Base-by-base conservation (phyloP, 805 yeast genomes). In the Torulaspora indica region DNA sequence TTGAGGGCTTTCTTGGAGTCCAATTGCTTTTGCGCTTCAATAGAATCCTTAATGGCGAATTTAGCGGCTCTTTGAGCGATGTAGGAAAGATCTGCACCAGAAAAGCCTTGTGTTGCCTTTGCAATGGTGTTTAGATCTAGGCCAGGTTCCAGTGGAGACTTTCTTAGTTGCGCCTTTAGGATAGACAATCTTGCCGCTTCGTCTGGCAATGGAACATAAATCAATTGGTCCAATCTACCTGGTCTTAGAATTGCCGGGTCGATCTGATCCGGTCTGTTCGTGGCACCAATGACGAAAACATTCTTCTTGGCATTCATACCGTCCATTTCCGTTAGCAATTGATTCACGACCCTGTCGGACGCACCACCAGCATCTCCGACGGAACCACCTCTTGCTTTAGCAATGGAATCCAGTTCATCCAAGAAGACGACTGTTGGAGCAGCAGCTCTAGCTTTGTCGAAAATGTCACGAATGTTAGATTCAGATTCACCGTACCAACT, bases 301-400 rank as follows among this genome's bases (percentile, higher is more conserved):
- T 93, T 93, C 82, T 93, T 93, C 76, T 93, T 93, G 52, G 97
- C 96, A 66, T 93, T 93, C 98, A 93, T 93, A 80, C 99, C 99
- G 71, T 93, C 99, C 98, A 93, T 93, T 73, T 90, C 96, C 7
- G 97, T 89, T 67, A 90, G 78, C 64, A 90, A 78, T 73, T 90
- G 97, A 71, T 91, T 90, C 42, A 90, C 97, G 51, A 90, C 96
- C 69, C 95, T 82, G 72, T 90, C 97, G 42, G 93, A 81, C 20
- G 97, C 96, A 48, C 97, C 98, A 55, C 96, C 96, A 15, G 96
- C 95, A 68, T 90, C 96, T 56, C 96, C 95, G 47, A 72, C 68
- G 31, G 85, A 79, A 32, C 87, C 95, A 68, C 97, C 97, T 75
- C 98, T 85, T 22, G 96, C 86, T 72, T 90, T 90, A 46, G 97